Evolutionary conservation across 2,329 filamentous ascomycete genomes (phyloP).

Genomic region (Teratosphaeriaceae sp.): DNA sequence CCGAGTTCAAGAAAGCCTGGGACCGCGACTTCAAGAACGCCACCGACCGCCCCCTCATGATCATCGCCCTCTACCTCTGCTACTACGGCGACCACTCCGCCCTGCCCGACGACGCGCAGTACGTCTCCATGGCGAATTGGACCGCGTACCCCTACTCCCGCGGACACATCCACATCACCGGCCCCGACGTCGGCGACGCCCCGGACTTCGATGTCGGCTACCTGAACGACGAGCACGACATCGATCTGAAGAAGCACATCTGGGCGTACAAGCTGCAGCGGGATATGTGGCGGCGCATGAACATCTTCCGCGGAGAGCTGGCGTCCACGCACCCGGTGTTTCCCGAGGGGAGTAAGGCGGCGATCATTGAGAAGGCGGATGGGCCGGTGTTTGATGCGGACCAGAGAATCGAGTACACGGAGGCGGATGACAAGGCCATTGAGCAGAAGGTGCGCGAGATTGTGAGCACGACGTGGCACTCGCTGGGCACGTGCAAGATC

Average conservation of each 20-base stretch:
- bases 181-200: conserved; percentile 37
- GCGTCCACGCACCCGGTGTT: conserved; percentile 33
- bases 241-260: conserved; percentile 53
- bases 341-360: conserved; percentile 40
- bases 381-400: conserved; percentile 39
- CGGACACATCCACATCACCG: conserved; percentile 54
- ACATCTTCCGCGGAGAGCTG: conserved; percentile 43
- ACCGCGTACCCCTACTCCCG: conserved; percentile 56
- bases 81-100: conserved; percentile 28
- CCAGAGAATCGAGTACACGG: conserved; percentile 39
- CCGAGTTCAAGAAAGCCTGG: conserved; percentile 49
- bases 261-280: conserved; percentile 61
- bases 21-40: conserved; percentile 47
- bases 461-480: conserved; percentile 37
- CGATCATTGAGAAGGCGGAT: conserved; percentile 27
- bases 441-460: conserved; percentile 38
- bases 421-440: conserved; percentile 30
- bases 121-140: conserved; percentile 48
- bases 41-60: conserved; percentile 44
- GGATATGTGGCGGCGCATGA: conserved; percentile 53
- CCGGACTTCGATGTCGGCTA: conserved; percentile 54
- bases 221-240: conserved; percentile 47
- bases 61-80: conserved; percentile 33
- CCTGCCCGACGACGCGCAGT: conserved; percentile 39
- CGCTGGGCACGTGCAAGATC: conserved; percentile 37